A percentile compares a stretch with the other conserved stretches of the same genome.
These are phyloP conservation scores for Trametes hirsuta DNA, from an alignment of 1,284 basidiomycete genomes.

Conservation along the genomic window DNA sequence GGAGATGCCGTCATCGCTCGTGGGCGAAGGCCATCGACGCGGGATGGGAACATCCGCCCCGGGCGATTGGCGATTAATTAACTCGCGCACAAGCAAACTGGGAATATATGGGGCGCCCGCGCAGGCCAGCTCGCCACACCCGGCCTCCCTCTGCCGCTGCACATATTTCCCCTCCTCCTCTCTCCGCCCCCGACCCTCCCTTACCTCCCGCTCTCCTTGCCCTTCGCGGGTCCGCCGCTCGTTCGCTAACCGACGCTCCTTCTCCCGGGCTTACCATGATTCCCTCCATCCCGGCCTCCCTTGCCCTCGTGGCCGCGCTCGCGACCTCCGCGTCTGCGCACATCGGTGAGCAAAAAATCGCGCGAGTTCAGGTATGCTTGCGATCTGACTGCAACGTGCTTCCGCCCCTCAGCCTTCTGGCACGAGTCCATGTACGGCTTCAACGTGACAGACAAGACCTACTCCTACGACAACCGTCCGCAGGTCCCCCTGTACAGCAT, in stretches of 20 bases:
- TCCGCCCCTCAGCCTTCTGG: conserved; percentile 32
- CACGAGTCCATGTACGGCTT: conserved; percentile 50
- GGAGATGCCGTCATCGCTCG: conserved; percentile 1
- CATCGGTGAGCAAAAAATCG: conserved; percentile 15
- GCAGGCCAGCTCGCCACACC: neutral
- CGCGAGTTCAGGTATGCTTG: neutral
- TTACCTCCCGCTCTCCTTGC: conserved; percentile 11
- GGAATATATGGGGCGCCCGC: neutral
- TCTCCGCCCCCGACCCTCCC: conserved; percentile 1
- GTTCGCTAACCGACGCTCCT: conserved; percentile 24
- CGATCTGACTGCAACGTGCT: neutral
- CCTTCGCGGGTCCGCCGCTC: conserved; percentile 29
- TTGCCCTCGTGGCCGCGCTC: conserved; percentile 29
- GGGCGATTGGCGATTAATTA: conserved; percentile 4
- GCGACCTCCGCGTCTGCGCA: conserved; percentile 32
- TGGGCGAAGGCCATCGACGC: neutral
- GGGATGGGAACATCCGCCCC: neutral
- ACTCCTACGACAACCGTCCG: conserved; percentile 57
- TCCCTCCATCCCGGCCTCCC: conserved; percentile 23
- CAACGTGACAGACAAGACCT: conserved; percentile 56
- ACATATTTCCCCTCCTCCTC: conserved; percentile 7
- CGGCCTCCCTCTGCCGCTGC: conserved; percentile 6
- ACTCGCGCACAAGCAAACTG: neutral
- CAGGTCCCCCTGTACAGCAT: conserved; percentile 57
- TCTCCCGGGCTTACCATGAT: conserved; percentile 26